Conservation (phyloP, 108 stramenopile species). For the Ochromonas danica region DNA sequence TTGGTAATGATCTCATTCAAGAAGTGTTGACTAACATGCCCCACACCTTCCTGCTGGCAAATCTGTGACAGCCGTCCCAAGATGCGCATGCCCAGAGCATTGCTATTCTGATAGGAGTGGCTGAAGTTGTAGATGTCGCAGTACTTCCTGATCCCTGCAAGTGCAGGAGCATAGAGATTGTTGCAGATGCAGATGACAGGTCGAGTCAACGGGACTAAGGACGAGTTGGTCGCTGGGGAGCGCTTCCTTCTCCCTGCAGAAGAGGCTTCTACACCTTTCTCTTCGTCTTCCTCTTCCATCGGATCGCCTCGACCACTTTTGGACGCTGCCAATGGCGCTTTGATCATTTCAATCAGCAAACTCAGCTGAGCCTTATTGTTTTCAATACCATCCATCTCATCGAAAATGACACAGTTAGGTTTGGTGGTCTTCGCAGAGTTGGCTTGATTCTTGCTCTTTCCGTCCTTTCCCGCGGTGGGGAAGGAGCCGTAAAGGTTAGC, state of each 20-base stretch:
- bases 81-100: conserved; percentile 67
- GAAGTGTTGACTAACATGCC: not conserved
- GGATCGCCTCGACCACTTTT: not conserved
- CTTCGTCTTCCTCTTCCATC: too few species aligned
- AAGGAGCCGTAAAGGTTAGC: too few species aligned
- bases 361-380: conserved; percentile 69
- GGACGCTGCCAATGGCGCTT: conserved; percentile 56
- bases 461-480: too few species aligned
- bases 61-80: conserved; percentile 75
- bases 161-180: conserved; percentile 83
- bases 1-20: not conserved
- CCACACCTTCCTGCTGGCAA: conserved; percentile 62
- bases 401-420: conserved; percentile 86
- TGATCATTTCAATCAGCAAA: conserved; percentile 78
- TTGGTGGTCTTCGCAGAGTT: conserved; percentile 38
- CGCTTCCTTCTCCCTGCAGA: too few species aligned
- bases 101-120: too few species aligned
- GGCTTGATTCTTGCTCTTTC: not conserved
- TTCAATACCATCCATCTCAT: conserved; percentile 95
- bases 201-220: conserved; percentile 64
- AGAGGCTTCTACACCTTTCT: too few species aligned
- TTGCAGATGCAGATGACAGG: conserved; percentile 97
- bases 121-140: conserved; percentile 74
- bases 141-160: conserved; percentile 83
- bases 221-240: not conserved